These are phyloP conservation scores for Yamagishiella unicocca DNA, from an alignment of 139 green algal species.

Conservation along the genomic window DNA sequence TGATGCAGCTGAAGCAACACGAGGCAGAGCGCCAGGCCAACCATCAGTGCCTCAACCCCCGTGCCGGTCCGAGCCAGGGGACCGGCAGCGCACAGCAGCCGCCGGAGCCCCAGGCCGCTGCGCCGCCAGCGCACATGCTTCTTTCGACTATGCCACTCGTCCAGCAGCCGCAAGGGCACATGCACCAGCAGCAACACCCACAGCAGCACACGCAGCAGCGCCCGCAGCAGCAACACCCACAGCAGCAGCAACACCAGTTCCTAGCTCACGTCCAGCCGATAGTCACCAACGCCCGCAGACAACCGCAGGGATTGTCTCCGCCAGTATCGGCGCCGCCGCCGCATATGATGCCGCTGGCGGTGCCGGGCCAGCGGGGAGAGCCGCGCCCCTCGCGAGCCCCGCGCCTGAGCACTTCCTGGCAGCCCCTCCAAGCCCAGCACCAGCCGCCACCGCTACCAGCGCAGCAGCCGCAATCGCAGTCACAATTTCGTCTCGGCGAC, in stretches of 20 bases:
- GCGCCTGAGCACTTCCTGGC: background rate
- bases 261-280: background rate
- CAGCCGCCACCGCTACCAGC: background rate
- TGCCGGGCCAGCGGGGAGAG: background rate
- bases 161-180: background rate
- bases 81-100: background rate
- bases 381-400: background rate
- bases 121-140: no score
- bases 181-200: background rate
- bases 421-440: background rate
- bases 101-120: background rate
- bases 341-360: background rate
- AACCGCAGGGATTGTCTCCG: background rate
- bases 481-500: background rate
- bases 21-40: background rate
- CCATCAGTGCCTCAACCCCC: background rate
- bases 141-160: no score
- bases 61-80: background rate
- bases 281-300: background rate
- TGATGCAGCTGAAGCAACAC: constrained; percentile 7
- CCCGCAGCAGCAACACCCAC: background rate
- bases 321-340: background rate
- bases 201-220: background rate
- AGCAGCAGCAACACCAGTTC: background rate
- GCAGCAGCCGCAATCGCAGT: background rate